Evolutionary conservation across 345 rosid genomes (phyloP), one percentile per base, ranked within the genome.

Genomic region (Mercurialis annua): DNA sequence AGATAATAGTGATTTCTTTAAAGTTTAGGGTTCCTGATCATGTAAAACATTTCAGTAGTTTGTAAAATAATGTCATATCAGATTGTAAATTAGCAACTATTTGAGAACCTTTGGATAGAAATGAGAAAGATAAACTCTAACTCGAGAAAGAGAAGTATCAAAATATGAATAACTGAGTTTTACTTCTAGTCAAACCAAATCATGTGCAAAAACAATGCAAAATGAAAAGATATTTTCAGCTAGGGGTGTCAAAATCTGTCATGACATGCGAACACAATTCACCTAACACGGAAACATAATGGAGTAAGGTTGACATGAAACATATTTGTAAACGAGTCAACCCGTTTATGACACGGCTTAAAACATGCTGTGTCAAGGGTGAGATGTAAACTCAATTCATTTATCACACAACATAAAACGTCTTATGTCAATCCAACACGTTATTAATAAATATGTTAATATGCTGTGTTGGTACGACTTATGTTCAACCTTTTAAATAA

Each of bases 181-280:
- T 26, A 30, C 43, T 64, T 40, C n/a, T 20, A 47, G 24, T 42
- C 20, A 55, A 54, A 44, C 42, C n/a, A 27, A 55, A 29, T 67
- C 24, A 53, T 4, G 20, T 48, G 52, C 48, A 31, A 63, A 67
- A 60, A 49, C 60, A 69, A 54, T 18, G 38, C 57, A 56, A 56
- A 64, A 71, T 64, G 51, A 64, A n/a, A n/a, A n/a, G n/a, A n/a
- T n/a, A n/a, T n/a, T n/a, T n/a, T n/a, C n/a, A n/a, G n/a, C n/a
- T n/a, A n/a, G n/a, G n/a, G n/a, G n/a, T n/a, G n/a, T n/a, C n/a
- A n/a, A n/a, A n/a, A 56, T 58, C n/a, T 71, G 65, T 65, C n/a
- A 26, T 14, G 3, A 26, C 10, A 31, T 56, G 24, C 20, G 3
- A 21, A 62, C 44, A 23, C 36, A 31, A 5, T 21, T 18, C 38